Percentiles rank a stretch among this genome's conserved stretches.
These are phyloP conservation scores for Aphanocladium album DNA, from an alignment of 2,329 filamentous ascomycete genomes.

Conservation along the genomic window DNA sequence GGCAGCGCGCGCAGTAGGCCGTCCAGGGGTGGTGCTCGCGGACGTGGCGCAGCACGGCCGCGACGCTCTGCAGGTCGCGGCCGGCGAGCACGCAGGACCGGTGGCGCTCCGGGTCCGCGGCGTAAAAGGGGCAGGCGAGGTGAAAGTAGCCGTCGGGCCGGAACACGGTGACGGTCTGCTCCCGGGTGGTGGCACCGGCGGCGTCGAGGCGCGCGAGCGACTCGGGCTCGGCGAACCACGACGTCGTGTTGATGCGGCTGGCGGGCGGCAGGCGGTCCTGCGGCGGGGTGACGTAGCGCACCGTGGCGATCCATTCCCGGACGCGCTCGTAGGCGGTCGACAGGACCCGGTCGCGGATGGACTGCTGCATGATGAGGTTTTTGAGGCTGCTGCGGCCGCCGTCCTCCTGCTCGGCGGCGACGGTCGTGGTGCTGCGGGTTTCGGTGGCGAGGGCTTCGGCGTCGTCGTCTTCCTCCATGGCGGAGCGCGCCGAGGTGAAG, in stretches of 20 bases:
- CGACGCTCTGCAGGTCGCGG: background rate
- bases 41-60: background rate
- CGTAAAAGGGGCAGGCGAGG: constrained; percentile 4
- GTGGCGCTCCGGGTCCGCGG: background rate
- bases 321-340: background rate
- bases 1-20: background rate
- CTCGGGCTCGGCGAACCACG: background rate
- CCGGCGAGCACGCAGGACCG: background rate
- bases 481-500: too few species aligned
- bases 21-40: background rate
- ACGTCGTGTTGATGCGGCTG: background rate
- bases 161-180: background rate
- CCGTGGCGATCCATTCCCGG: background rate
- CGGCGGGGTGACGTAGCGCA: background rate
- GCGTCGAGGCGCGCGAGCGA: background rate
- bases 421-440: constrained; percentile 5
- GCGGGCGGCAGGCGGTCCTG: background rate
- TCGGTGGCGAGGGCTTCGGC: background rate
- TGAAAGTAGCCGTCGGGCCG: background rate
- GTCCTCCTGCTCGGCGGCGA: background rate
- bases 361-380: background rate
- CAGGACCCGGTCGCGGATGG: background rate
- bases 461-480: background rate
- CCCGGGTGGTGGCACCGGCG: background rate
- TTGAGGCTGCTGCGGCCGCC: background rate